Base-by-base conservation (phyloP, 148 eudicot species). In the Nepenthes mirabilis region DNA sequence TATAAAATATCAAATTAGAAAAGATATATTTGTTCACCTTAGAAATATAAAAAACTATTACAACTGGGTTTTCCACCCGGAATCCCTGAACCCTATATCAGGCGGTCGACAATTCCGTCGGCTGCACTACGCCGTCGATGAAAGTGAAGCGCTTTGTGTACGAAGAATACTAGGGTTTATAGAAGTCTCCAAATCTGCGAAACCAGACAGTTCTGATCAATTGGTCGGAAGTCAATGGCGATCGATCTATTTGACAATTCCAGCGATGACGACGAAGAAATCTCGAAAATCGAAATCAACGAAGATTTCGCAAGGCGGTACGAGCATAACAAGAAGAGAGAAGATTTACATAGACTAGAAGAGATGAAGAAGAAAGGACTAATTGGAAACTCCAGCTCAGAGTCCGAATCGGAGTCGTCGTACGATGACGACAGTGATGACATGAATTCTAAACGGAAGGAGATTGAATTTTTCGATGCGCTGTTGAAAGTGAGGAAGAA, bases 281-380 rank as follows among this genome's bases (percentile, higher is more conserved):
- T 84, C 3, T 79, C 88, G 14, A 77, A 80, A 59, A 83, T 91
- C 32, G 79, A 82, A 55, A 76, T 91, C 40, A 71, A 91, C 69
- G 33, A 74, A 14, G 94, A 93, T 33, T 88, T 68, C 55, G 98
- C 96, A 1, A 75, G 80, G 43, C 83, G 91, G 4, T 85, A 59
- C 34, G 96, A 93, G 78, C 85, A 93, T 75, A 93, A 93, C 71
- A 86, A 93, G 64, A 75, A 74, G 71, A 55, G 79, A 52, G 74
- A 78, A 57, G 79, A 78, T 65, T 62, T 74, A 52, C 73, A 71
- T 62, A 65, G 59, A 14, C 48, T 61, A 45, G 76, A 71, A 11
- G 82, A 62, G 56, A 37, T 74, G 66, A 66, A 68, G 64, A 78
- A 74, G 76, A 68, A 65, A 65, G 82, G 79, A 10, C 62, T 66